Base-by-base conservation (phyloP, 2,329 filamentous ascomycete genomes). In the Talaromyces marneffei region DNA sequence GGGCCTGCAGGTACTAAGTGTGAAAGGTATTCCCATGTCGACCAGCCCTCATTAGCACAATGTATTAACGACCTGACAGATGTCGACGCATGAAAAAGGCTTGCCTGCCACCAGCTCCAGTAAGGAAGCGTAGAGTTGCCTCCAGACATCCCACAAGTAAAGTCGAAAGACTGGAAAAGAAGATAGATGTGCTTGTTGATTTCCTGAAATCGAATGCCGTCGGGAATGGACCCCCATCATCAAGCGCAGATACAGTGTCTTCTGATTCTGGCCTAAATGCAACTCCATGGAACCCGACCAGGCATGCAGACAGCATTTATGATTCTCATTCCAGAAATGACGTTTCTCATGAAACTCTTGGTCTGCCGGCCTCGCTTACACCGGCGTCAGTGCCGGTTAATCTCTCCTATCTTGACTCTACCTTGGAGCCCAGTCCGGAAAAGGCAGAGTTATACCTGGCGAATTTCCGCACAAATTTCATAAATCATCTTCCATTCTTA, bases 121-220 rank as follows among this genome's bases (percentile, higher is more conserved):
- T 48, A 48, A 18, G 33, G n/a, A 59, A 50, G 42, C 44, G 56
- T 31, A 59, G 25, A 33, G 2, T 31, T 25, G 42, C 29, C 27
- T 31, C 42, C 16, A 59, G 33, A 23, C 44, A 40, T 14, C 18
- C 14, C 23, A 42, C 42, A 29, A 52, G 33, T 12, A 59, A 59
- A 59, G 44, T 59, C 14, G 42, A 59, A 16, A 59, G 44, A 31
- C 44, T 59, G 31, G 56, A 59, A 18, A 48, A 59, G 44, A 59
- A 59, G 56, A 59, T 59, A 50, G 42, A 52, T 14, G 56, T 31
- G 6, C 42, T 59, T 10, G 23, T 59, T 14, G 31, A 59, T 40
- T 39, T 59, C 16, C 56, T 58, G 4, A 58, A 46, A 37, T 35
- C 56, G 14, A 29, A 18, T 27, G 29, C 53, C 0, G 40, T 8